phyloP scores from a whole-genome alignment of 2,329 filamentous ascomycete genomes.

The Colletotrichum sp. region DNA sequence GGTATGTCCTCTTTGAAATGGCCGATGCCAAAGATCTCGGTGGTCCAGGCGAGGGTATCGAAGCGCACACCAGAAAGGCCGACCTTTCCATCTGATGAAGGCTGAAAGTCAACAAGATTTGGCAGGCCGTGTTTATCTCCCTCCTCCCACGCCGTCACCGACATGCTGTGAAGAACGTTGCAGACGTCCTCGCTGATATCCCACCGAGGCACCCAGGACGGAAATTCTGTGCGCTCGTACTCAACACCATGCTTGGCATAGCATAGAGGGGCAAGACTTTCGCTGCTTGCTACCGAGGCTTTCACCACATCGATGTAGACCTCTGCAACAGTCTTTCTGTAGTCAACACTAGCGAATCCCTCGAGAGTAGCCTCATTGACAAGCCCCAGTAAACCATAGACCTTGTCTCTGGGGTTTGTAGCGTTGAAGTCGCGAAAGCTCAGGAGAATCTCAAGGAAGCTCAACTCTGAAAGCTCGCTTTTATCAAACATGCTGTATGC shows the following conservation, averaged over 20 bases:
- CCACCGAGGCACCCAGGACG: background rate
- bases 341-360: background rate
- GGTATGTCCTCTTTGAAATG: background rate
- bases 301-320: background rate
- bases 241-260: background rate
- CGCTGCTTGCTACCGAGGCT: background rate
- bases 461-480: background rate
- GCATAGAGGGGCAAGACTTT: background rate
- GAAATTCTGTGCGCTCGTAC: background rate
- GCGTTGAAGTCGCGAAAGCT: background rate
- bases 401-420: background rate
- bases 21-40: background rate
- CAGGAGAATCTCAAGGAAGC: background rate
- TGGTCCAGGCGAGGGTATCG: background rate
- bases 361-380: background rate
- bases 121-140: background rate
- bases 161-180: background rate
- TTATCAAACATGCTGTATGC: slow-evolving; percentile 2
- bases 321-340: background rate
- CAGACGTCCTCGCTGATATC: background rate
- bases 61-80: background rate
- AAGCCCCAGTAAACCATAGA: slow-evolving; percentile 1
- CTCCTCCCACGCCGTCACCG: background rate
- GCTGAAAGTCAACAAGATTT: background rate
- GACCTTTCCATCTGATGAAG: background rate